Evolutionary conservation across 2,329 filamentous ascomycete genomes (phyloP).

Genomic region (Metarhizium guizhouense): DNA sequence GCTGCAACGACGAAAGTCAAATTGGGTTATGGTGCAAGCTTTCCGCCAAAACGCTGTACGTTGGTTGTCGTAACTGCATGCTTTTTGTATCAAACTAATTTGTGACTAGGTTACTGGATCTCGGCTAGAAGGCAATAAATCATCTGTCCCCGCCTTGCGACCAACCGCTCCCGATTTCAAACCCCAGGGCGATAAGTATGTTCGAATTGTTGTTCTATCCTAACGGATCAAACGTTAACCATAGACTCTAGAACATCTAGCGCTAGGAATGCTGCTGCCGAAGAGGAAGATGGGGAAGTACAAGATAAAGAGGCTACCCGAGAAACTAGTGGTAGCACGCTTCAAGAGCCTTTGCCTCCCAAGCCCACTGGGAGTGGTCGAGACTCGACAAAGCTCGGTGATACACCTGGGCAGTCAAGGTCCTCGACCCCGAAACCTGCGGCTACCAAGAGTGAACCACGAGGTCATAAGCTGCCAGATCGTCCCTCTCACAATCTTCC

Average conservation of each 20-base stretch:
- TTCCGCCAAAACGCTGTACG: slow-evolving; percentile 58
- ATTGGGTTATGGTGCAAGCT: slow-evolving; percentile 67
- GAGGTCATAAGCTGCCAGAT: slow-evolving; percentile 28
- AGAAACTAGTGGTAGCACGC: slow-evolving; percentile 1
- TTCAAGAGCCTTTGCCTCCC: slow-evolving; percentile 25
- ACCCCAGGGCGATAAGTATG: slow-evolving; percentile 35
- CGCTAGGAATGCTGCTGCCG: slow-evolving; percentile 21
- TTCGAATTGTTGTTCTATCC: slow-evolving; percentile 9
- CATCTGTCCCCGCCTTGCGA: slow-evolving; percentile 35
- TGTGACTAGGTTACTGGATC: slow-evolving; percentile 17
- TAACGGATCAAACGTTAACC: slow-evolving; percentile 5
- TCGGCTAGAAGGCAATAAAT: slow-evolving; percentile 20
- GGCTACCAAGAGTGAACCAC: slow-evolving; percentile 17
- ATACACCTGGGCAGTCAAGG: slow-evolving; percentile 11
- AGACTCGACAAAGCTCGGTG: slow-evolving; percentile 19
- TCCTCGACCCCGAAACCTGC: slow-evolving; percentile 20
- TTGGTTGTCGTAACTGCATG: slow-evolving; percentile 6
- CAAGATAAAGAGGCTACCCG: slow-evolving; percentile 38
- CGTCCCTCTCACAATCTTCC: slow-evolving; percentile 36
- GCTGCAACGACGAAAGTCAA: slow-evolving; percentile 55
- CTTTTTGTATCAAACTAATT: background rate
- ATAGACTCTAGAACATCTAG: slow-evolving; percentile 9
- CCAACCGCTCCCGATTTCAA: slow-evolving; percentile 57
- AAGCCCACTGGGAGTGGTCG: slow-evolving; percentile 18
- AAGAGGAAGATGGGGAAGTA: slow-evolving; percentile 67